Percentiles rank a stretch among this genome's conserved stretches.
phyloP scores from a whole-genome alignment of 1,284 basidiomycete species.

The Cutaneotrichosporon sp. region DNA sequence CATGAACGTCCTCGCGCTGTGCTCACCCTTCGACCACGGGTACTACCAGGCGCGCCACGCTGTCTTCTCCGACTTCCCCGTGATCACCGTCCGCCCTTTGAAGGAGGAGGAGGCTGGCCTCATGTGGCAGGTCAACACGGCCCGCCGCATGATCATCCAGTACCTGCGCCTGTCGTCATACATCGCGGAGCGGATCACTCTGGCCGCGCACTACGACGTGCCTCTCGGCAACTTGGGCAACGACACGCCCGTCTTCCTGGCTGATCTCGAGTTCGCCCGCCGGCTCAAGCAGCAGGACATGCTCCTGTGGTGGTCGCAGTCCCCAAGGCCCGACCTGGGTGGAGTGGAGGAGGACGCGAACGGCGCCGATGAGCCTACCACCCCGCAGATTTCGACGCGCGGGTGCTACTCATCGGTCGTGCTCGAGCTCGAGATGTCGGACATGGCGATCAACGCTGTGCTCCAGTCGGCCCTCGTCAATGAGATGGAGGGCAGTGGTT shows the following conservation, averaged over 20 bases:
- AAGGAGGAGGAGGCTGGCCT: slow-evolving; percentile 61
- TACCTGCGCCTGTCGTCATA: slow-evolving; percentile 78
- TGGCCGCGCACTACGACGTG: slow-evolving; percentile 89
- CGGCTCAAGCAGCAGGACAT: slow-evolving; percentile 83
- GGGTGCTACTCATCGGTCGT: slow-evolving; percentile 94
- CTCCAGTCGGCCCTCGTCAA: slow-evolving; percentile 71
- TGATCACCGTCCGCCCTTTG: slow-evolving; percentile 79
- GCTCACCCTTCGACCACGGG: slow-evolving; percentile 77
- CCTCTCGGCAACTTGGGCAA: slow-evolving; percentile 90
- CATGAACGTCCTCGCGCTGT: slow-evolving; percentile 74
- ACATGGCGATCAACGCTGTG: slow-evolving; percentile 92
- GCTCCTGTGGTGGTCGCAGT: slow-evolving; percentile 95
- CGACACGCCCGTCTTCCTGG: slow-evolving; percentile 81
- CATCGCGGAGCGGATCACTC: slow-evolving; percentile 76
- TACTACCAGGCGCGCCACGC: slow-evolving; percentile 80
- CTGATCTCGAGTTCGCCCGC: slow-evolving; percentile 90
- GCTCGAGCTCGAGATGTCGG: slow-evolving; percentile 83
- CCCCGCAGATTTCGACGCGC: slow-evolving; percentile 79
- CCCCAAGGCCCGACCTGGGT: slow-evolving; percentile 87
- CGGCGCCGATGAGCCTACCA: slow-evolving; percentile 72
- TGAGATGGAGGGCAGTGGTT: slow-evolving; percentile 68
- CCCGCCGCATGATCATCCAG: slow-evolving; percentile 72
- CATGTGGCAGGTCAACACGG: slow-evolving; percentile 59
- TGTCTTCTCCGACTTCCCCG: slow-evolving; percentile 79
- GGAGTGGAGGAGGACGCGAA: slow-evolving; percentile 87